These are phyloP conservation scores for Suillus luteus DNA, from an alignment of 768 basidiomycete genomes.

Conservation along the genomic window DNA sequence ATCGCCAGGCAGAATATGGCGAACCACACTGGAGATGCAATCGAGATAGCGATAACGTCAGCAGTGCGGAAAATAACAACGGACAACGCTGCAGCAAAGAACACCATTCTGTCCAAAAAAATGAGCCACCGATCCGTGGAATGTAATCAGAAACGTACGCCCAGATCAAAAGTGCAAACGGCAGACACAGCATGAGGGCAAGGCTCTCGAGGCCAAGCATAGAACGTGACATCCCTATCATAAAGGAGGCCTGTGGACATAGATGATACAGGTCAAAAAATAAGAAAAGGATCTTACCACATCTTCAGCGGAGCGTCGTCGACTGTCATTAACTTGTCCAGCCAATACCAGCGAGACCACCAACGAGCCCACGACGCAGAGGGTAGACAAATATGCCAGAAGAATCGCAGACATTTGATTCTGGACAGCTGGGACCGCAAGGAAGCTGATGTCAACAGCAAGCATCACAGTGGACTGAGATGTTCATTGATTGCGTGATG, in stretches of 20 bases:
- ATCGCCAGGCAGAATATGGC: not conserved
- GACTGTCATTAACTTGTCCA: conserved; percentile 33
- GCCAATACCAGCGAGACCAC: conserved; percentile 12
- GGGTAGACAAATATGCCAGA: conserved; percentile 11
- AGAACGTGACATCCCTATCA: not conserved
- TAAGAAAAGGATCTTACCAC: conserved; percentile 6
- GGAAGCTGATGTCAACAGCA: conserved; percentile 15
- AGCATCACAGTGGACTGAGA: conserved; percentile 16
- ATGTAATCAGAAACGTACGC: conserved; percentile 22
- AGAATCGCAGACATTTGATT: not conserved
- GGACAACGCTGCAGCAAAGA: not conserved
- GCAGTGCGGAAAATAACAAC: not conserved
- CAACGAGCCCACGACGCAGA: conserved; percentile 8
- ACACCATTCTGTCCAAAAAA: not conserved
- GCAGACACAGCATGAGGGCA: conserved; percentile 34
- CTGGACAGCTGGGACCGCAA: not conserved
- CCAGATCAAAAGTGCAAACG: conserved; percentile 35
- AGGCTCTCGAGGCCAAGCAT: conserved; percentile 16
- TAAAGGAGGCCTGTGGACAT: conserved; percentile 6
- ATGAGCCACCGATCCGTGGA: not conserved
- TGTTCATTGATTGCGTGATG: not conserved
- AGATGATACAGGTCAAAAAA: not conserved
- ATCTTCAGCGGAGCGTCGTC: conserved; percentile 10
- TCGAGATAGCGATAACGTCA: not conserved
- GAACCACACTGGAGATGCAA: not conserved